Base-by-base conservation (phyloP, 306 rosid genomes). In the Cajanus cajan region DNA sequence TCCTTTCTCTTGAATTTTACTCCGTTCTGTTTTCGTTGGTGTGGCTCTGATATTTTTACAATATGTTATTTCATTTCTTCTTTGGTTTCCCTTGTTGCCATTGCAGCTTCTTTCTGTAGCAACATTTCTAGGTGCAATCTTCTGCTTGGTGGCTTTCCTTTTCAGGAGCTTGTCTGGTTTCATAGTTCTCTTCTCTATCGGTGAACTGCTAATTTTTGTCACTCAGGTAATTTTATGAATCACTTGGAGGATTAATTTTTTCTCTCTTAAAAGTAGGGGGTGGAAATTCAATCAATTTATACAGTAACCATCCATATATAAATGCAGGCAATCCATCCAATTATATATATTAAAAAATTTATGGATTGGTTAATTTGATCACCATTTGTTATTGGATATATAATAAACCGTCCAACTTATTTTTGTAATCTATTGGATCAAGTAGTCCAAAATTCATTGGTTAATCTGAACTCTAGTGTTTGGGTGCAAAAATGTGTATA, bases 121-220 rank as follows among this genome's bases (percentile, higher is more conserved):
- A 67, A 95, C 98, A 16, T 79, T 95, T 79, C 81, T 92, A 14
- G 98, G 98, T 28, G 97, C 97, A 66, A 82, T 86, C 76, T 89
- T 91, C 85, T 95, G 98, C 85, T 87, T 95, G 64, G 50, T 88
- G 48, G 97, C 98, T 57, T 95, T 95, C 74, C 90, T 89, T 81
- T 79, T 91, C 57, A 87, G 33, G 83, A 74, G 85, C 91, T 86
- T 95, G 87, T 69, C 81, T 77, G 90, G 82, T 66, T 95, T 81
- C 86, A 64, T 92, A 45, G 88, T 85, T 54, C 82, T 95, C 74
- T 92, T 92, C 71, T 34, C 91, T 50, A 22, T 95, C 6, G 98
- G 98, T n/a, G 98, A 95, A 87, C 79, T 95, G 40, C 88, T 92
- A 59, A 79, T 95, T 74, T 95, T 95, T 79, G 92, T 92, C 76